Conservation (phyloP, 208 protist genomes). For the Wallacemonas sp. region DNA sequence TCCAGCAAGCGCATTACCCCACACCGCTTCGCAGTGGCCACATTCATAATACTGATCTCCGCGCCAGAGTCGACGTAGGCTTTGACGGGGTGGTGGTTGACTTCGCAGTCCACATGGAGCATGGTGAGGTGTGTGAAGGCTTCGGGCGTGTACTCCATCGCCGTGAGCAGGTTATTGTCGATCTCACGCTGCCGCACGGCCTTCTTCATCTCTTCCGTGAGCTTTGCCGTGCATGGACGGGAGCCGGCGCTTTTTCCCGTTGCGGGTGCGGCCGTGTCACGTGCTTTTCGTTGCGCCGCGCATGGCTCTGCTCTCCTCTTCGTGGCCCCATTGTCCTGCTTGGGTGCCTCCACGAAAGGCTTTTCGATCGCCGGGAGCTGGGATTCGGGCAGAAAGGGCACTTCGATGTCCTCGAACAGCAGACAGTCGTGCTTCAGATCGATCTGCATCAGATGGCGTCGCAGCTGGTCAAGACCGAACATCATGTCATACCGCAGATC, state of each 20-base stretch:
- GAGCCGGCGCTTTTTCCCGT: too few species aligned
- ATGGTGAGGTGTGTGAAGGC: constrained; percentile 87
- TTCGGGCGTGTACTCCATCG: constrained; percentile 95
- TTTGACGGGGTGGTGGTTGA: constrained; percentile 91
- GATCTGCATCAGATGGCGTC: constrained; percentile 79
- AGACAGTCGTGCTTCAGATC: constrained; percentile 65
- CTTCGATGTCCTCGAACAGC: constrained; percentile 32
- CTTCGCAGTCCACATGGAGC: constrained; percentile 90
- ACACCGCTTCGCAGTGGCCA: constrained; percentile 81
- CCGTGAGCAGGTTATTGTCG: constrained; percentile 80
- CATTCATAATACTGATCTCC: constrained; percentile 85
- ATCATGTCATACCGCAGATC: constrained; percentile 89
- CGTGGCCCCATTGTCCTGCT: too few species aligned
- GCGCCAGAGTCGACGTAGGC: constrained; percentile 95
- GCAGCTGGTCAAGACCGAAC: constrained; percentile 95
- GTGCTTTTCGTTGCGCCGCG: too few species aligned
- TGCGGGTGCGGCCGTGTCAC: too few species aligned
- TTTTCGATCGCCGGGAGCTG: constrained; percentile 40
- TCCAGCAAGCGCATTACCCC: constrained; percentile 90
- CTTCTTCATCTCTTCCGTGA: constrained; percentile 88
- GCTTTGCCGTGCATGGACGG: too few species aligned
- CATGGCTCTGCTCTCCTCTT: too few species aligned
- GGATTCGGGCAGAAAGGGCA: constrained; percentile 62
- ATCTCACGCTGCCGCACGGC: constrained; percentile 78
- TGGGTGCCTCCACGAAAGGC: neutral